A percentile compares a stretch with the other conserved stretches of the same genome.
Evolutionary conservation across 352 stramenopile genomes (phyloP).

Genomic region (Phytopythium cucurbitacearum): DNA sequence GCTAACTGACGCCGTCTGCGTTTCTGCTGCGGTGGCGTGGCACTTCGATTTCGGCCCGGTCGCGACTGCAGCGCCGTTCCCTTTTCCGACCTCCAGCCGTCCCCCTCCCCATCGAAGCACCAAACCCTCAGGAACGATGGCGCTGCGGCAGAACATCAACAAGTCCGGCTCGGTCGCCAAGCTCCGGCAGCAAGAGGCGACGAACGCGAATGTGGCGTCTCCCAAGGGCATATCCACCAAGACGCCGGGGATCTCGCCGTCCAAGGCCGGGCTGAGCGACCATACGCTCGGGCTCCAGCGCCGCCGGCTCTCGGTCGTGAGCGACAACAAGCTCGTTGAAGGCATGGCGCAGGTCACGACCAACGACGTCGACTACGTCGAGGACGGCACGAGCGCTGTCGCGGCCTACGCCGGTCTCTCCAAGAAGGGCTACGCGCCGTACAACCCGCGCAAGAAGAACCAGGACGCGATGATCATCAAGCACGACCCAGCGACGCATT

Average conservation of each 20-base stretch:
- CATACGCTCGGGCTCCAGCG: constrained; percentile 61
- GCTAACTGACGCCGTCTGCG: no score
- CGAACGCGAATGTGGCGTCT: constrained; percentile 66
- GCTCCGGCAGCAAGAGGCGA: constrained; percentile 53
- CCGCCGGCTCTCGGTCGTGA: constrained; percentile 65
- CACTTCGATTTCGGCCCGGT: no score
- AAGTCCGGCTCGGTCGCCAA: constrained; percentile 55
- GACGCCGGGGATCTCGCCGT: constrained; percentile 41
- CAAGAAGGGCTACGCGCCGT: constrained; percentile 87
- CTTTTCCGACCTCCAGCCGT: neutral
- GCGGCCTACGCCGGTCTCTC: constrained; percentile 68
- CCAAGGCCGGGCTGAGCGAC: constrained; percentile 31
- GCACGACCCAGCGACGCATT: constrained; percentile 88
- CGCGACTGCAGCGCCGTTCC: neutral
- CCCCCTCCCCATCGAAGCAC: constrained; percentile 11
- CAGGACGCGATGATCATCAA: constrained; percentile 96
- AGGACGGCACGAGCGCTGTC: constrained; percentile 53
- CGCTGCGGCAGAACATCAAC: constrained; percentile 22
- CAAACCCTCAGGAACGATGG: constrained; percentile 25
- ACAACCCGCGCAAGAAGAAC: constrained; percentile 98
- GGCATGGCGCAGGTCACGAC: constrained; percentile 63
- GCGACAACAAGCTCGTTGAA: constrained; percentile 81
- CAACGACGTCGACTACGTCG: constrained; percentile 55
- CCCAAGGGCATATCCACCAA: constrained; percentile 80
- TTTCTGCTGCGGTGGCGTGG: no score